Conservation (phyloP, 352 stramenopile genomes). For the Peronospora tabacina region DNA sequence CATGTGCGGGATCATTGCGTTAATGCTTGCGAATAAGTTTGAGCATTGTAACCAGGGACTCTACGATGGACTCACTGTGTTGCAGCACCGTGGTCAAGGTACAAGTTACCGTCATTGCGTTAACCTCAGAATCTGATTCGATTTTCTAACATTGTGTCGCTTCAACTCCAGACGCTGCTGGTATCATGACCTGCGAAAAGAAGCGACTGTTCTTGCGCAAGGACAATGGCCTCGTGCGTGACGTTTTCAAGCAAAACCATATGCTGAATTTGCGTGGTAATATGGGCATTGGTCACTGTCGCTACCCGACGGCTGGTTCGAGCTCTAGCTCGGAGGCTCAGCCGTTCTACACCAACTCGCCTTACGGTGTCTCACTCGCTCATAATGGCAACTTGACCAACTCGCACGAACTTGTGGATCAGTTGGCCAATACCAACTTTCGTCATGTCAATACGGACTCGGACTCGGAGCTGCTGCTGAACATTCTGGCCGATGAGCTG, state of each 20-base stretch:
- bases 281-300: conserved; percentile 96
- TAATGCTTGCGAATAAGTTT: conserved; percentile 93
- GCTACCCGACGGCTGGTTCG: conserved; percentile 96
- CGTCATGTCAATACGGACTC: conserved; percentile 98
- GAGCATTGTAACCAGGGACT: conserved; percentile 91
- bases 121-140: no score
- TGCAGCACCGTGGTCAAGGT: conserved; percentile 96
- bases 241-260: conserved; percentile 98
- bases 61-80: conserved; percentile 95
- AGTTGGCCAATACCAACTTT: conserved; percentile 89
- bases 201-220: conserved; percentile 94
- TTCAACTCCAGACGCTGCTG: conserved; percentile 64
- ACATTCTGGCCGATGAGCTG: conserved; percentile 97
- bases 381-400: conserved; percentile 99
- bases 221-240: conserved; percentile 96
- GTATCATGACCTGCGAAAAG: conserved; percentile 93
- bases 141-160: not conserved
- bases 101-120: not conserved
- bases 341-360: conserved; percentile 99
- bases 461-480: conserved; percentile 98
- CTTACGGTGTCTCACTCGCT: conserved; percentile 95
- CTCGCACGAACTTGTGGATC: conserved; percentile 90
- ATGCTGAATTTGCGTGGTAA: conserved; percentile 94
- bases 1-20: conserved; percentile 98
- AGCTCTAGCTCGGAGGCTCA: conserved; percentile 89